phyloP scores from a whole-genome alignment of 306 rosid species.

The Alnus rubra region DNA sequence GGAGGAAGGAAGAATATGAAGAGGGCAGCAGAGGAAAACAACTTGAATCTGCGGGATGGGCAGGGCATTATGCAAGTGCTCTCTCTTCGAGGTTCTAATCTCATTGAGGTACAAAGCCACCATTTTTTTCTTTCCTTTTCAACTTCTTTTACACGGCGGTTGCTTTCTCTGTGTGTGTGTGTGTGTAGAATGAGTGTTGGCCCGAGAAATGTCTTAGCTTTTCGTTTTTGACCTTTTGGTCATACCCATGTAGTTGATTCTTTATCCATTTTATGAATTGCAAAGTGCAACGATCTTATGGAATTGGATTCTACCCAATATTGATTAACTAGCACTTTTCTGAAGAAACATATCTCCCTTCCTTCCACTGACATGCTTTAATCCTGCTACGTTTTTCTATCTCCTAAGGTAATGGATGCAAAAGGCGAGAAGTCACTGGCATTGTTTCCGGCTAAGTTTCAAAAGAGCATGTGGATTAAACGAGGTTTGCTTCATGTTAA shows the following conservation, averaged over 20 bases:
- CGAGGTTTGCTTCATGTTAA: conserved; percentile 54
- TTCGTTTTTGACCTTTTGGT: neutral
- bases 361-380: conserved; percentile 4
- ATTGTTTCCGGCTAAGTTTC: conserved; percentile 87
- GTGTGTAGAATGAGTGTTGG: neutral
- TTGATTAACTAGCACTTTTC: no score
- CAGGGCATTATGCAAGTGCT: conserved; percentile 70
- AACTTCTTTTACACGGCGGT: neutral
- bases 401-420: conserved; percentile 78
- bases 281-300: neutral
- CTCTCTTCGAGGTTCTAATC: conserved; percentile 81
- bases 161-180: neutral
- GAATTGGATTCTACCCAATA: no score
- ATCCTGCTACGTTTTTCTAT: conserved; percentile 15
- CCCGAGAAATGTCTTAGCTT: neutral
- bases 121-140: neutral
- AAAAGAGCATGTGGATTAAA: conserved; percentile 91
- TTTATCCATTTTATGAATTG: neutral
- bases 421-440: conserved; percentile 67
- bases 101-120: conserved; percentile 62
- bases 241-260: neutral
- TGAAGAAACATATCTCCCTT: no score
- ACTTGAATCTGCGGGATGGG: conserved; percentile 53
- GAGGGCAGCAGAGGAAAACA: conserved; percentile 59
- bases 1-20: conserved; percentile 92